Conservation (phyloP, 1,284 basidiomycete genomes). For the Schizopora paradoxa region DNA sequence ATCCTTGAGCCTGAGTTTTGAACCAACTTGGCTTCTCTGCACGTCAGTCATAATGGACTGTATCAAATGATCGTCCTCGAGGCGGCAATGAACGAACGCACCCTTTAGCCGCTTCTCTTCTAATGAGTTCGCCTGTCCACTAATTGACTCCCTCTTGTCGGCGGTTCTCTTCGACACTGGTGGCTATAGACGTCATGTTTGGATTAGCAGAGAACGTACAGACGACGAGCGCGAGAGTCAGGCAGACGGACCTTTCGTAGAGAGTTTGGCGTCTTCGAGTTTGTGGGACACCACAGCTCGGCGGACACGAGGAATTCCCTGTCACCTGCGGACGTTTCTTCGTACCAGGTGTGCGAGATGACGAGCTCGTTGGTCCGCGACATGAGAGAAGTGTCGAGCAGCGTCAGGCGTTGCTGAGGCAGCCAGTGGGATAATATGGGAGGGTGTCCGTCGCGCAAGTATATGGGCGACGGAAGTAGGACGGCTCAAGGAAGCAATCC, state of each 20-base stretch:
- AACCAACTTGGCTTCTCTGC: slow-evolving; percentile 73
- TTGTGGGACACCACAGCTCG: slow-evolving; percentile 60
- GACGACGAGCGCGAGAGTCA: slow-evolving; percentile 9
- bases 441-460: too few relatives aligned
- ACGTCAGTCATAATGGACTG: neutral
- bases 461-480: too few relatives aligned
- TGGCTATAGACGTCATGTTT: slow-evolving; percentile 24
- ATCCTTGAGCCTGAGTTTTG: slow-evolving; percentile 42
- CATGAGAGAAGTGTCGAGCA: neutral
- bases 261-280: slow-evolving; percentile 38
- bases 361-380: slow-evolving; percentile 2
- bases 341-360: slow-evolving; percentile 12
- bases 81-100: slow-evolving; percentile 26
- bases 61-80: neutral
- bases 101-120: slow-evolving; percentile 57
- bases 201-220: slow-evolving; percentile 2
- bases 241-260: slow-evolving; percentile 51
- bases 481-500: too few relatives aligned
- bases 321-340: slow-evolving; percentile 9
- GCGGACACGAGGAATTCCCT: slow-evolving; percentile 46
- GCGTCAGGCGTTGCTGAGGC: neutral
- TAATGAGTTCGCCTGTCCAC: slow-evolving; percentile 17
- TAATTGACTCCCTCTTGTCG: slow-evolving; percentile 49
- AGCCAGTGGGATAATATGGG: too few relatives aligned
- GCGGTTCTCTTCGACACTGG: slow-evolving; percentile 41